phyloP scores from a whole-genome alignment of 2,329 filamentous ascomycete genomes.

The Trichoderma oligosporum region DNA sequence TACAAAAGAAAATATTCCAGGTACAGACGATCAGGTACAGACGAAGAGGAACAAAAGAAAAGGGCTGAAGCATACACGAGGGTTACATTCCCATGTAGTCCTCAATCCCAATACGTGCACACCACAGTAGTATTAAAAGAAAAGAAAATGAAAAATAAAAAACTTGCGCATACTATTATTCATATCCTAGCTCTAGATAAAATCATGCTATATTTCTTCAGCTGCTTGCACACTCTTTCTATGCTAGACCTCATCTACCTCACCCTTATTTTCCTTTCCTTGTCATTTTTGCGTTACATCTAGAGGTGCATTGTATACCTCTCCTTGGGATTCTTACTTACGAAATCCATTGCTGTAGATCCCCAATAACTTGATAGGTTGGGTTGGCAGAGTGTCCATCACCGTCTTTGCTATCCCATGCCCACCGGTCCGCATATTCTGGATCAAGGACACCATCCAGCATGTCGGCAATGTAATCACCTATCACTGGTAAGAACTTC shows the following conservation, averaged over 20 bases:
- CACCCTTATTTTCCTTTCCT: not conserved
- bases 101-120: not conserved
- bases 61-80: not conserved
- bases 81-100: not conserved
- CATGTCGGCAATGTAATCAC: constrained; percentile 54
- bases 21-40: not conserved
- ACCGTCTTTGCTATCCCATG: constrained; percentile 43
- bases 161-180: not conserved
- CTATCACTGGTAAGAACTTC: constrained; percentile 62
- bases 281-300: not conserved
- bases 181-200: not conserved
- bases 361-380: constrained; percentile 40
- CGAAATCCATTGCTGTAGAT: constrained; percentile 38
- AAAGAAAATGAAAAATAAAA: not conserved
- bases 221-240: not conserved
- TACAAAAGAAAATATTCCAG: not conserved
- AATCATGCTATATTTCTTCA: not conserved
- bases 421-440: constrained; percentile 41
- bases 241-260: not conserved
- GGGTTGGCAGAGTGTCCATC: constrained; percentile 42
- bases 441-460: constrained; percentile 40
- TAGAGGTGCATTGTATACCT: not conserved
- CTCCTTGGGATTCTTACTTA: constrained; percentile 20
- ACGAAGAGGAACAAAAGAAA: not conserved
- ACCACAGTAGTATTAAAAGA: not conserved